A percentile compares a stretch with the other conserved stretches of the same genome.
phyloP scores from a whole-genome alignment of 129 eudicot genomes.

The Arctium minus region DNA sequence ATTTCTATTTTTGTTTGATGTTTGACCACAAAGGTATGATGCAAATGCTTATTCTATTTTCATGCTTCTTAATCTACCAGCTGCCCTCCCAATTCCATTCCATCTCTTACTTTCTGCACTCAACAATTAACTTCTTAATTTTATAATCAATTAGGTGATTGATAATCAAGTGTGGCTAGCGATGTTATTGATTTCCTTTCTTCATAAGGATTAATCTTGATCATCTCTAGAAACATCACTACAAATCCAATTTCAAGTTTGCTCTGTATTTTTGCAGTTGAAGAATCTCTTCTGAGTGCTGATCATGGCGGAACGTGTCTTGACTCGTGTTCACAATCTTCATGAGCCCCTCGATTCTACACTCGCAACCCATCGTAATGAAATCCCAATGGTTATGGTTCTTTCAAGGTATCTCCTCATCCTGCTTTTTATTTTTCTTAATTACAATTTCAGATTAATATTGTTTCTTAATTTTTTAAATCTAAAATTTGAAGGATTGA shows the following conservation, averaged over 20 bases:
- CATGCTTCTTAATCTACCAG: too few species aligned
- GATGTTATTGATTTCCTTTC: too few species aligned
- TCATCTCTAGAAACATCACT: not conserved
- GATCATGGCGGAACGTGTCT: constrained; percentile 68
- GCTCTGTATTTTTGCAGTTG: constrained; percentile 23
- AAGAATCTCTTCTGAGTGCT: not conserved
- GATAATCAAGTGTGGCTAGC: too few species aligned
- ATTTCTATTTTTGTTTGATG: too few species aligned
- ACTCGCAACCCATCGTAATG: constrained; percentile 73
- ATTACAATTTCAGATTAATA: not conserved
- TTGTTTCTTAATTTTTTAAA: not conserved
- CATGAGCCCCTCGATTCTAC: constrained; percentile 83
- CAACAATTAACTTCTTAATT: too few species aligned
- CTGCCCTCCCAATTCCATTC: too few species aligned
- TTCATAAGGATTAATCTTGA: too few species aligned
- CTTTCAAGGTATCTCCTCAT: constrained; percentile 53
- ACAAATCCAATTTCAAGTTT: not conserved
- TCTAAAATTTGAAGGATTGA: constrained; percentile 47
- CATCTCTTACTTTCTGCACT: too few species aligned
- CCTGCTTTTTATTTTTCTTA: too few species aligned
- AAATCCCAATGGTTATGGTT: constrained; percentile 44
- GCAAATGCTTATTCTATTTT: too few species aligned
- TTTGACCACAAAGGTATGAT: too few species aligned
- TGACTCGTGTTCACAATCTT: constrained; percentile 90
- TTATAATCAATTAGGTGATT: too few species aligned